These are phyloP conservation scores for Trichoderma sp. DNA, from an alignment of 2,329 filamentous ascomycete species.

Conservation along the genomic window DNA sequence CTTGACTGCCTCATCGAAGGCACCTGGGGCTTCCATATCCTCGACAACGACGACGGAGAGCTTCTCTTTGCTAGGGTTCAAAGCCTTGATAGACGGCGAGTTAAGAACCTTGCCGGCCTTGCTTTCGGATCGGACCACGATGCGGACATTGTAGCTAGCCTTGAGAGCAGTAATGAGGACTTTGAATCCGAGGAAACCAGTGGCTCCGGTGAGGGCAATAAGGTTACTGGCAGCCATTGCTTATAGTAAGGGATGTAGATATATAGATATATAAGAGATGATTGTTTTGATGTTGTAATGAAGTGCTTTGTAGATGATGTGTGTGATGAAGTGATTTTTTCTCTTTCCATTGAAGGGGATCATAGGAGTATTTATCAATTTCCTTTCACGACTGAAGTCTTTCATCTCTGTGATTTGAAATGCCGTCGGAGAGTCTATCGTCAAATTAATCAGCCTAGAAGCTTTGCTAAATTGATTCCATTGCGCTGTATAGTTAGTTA, in stretches of 20 bases:
- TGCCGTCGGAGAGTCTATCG: background rate
- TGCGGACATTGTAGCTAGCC: background rate
- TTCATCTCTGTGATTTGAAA: background rate
- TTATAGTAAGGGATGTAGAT: background rate
- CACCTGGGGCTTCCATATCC: background rate
- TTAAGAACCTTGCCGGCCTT: background rate
- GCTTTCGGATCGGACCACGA: background rate
- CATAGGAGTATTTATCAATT: background rate
- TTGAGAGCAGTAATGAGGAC: background rate
- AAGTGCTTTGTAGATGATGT: background rate
- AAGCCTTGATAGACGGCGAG: background rate
- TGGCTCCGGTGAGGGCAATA: background rate
- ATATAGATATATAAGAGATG: background rate
- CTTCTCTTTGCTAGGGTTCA: background rate
- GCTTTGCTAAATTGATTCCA: background rate
- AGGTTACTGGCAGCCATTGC: background rate
- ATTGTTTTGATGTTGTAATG: background rate
- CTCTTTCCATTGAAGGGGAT: background rate
- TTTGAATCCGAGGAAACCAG: background rate
- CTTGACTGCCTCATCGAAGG: conserved; percentile 8
- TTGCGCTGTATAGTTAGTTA: background rate
- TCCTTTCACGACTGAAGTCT: background rate
- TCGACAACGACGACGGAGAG: background rate
- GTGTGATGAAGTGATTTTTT: background rate
- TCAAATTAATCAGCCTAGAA: background rate